Conservation (phyloP, 2,329 filamentous ascomycete species). For the Fulvia fulva region DNA sequence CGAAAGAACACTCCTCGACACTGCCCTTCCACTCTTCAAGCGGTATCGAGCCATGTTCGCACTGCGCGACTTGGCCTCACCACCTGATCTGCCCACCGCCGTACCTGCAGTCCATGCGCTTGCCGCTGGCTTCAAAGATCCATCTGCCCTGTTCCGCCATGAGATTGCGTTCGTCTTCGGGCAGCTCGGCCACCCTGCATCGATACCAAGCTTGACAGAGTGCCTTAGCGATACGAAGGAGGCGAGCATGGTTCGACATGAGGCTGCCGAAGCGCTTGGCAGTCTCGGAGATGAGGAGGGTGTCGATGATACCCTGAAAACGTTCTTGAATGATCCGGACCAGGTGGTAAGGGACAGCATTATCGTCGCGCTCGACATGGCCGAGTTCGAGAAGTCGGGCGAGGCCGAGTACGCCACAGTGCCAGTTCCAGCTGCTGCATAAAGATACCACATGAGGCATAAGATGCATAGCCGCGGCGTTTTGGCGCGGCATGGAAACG, state of each 20-base stretch:
- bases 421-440: constrained; percentile 44
- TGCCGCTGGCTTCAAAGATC: constrained; percentile 77
- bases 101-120: constrained; percentile 82
- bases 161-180: constrained; percentile 98
- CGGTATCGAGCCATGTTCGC: constrained; percentile 98
- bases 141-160: constrained; percentile 90
- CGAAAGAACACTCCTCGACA: constrained; percentile 73
- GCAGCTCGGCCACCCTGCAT: constrained; percentile 92
- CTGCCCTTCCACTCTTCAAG: constrained; percentile 74
- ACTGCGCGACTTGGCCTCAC: constrained; percentile 88
- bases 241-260: constrained; percentile 93
- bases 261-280: constrained; percentile 92
- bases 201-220: constrained; percentile 80
- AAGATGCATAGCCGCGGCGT: neutral
- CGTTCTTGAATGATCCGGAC: constrained; percentile 85
- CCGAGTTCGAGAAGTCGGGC: constrained; percentile 87
- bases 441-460: neutral
- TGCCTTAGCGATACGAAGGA: constrained; percentile 76
- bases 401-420: constrained; percentile 90
- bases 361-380: constrained; percentile 95
- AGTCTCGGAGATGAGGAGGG: constrained; percentile 90
- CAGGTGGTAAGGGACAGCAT: constrained; percentile 92
- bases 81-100: constrained; percentile 84
- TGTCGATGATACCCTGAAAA: constrained; percentile 78
- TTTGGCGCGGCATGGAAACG: neutral